Conservation (phyloP, 352 stramenopile species). For the Globisporangium orthogonon region DNA sequence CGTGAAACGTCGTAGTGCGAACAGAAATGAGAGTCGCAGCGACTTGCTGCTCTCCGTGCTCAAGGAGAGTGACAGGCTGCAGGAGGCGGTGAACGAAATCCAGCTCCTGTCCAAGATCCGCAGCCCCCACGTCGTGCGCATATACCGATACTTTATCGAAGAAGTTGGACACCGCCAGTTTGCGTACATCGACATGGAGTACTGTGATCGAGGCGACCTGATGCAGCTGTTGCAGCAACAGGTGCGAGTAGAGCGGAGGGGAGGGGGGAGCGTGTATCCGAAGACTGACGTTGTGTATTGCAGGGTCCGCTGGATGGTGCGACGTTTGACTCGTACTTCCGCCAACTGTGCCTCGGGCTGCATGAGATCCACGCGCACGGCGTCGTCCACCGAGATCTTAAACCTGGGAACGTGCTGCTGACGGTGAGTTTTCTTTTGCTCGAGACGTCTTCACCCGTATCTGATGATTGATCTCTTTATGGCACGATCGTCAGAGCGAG, state of each 20-base stretch:
- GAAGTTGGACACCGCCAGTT: slow-evolving; percentile 70
- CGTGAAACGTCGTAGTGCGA: slow-evolving; percentile 26
- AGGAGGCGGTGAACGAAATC: slow-evolving; percentile 75
- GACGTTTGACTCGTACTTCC: slow-evolving; percentile 52
- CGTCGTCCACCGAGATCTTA: slow-evolving; percentile 75
- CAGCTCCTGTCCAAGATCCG: slow-evolving; percentile 47
- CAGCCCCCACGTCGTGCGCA: slow-evolving; percentile 60
- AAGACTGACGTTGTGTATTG: background rate
- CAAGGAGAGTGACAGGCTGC: slow-evolving; percentile 80
- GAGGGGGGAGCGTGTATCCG: background rate
- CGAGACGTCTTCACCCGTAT: no score
- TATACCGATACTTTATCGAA: slow-evolving; percentile 75
- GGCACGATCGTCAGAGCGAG: slow-evolving; percentile 28
- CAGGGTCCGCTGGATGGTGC: slow-evolving; percentile 34
- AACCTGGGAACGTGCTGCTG: slow-evolving; percentile 70
- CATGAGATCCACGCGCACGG: slow-evolving; percentile 54
- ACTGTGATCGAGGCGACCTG: slow-evolving; percentile 59
- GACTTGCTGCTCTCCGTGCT: slow-evolving; percentile 37
- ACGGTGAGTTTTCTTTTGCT: slow-evolving; percentile 23
- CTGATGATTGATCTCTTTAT: no score
- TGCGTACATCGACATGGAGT: slow-evolving; percentile 84
- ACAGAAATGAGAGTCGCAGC: background rate
- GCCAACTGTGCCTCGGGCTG: slow-evolving; percentile 64
- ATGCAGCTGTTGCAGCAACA: slow-evolving; percentile 25
- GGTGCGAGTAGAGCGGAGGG: slow-evolving; percentile 5